These are phyloP conservation scores for Globisporangium uncinulatum DNA, from an alignment of 352 stramenopile genomes.

Conservation along the genomic window DNA sequence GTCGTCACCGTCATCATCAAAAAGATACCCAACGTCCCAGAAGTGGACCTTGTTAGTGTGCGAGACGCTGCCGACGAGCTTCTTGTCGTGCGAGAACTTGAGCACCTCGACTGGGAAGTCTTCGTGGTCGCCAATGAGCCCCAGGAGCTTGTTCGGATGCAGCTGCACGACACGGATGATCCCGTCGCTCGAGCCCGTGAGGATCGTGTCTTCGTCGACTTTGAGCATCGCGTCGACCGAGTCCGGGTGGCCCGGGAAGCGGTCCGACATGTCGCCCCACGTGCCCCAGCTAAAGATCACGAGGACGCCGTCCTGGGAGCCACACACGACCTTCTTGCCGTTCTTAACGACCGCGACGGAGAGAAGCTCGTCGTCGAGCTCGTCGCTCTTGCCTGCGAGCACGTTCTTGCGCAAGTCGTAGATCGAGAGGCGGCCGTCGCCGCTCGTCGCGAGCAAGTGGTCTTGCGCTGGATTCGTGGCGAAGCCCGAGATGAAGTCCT, in stretches of 20 bases:
- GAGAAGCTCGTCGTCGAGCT: constrained; percentile 77
- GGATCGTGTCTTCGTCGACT: constrained; percentile 95
- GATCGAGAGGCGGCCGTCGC: constrained; percentile 88
- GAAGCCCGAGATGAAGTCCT: constrained; percentile 94
- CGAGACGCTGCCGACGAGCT: constrained; percentile 90
- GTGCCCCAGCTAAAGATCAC: constrained; percentile 94
- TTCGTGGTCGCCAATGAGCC: constrained; percentile 94
- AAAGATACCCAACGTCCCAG: constrained; percentile 93
- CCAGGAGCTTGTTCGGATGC: constrained; percentile 94
- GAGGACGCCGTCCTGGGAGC: constrained; percentile 93
- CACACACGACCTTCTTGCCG: constrained; percentile 92
- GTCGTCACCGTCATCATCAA: constrained; percentile 83
- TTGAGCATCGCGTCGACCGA: constrained; percentile 94
- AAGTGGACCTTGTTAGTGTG: constrained; percentile 94
- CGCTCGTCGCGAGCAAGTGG: constrained; percentile 86
- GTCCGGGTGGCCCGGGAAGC: constrained; percentile 93
- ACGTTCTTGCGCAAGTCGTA: constrained; percentile 90
- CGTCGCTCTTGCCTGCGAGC: constrained; percentile 75
- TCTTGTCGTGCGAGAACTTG: constrained; percentile 83
- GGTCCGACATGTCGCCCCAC: constrained; percentile 96
- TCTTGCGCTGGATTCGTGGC: constrained; percentile 74
- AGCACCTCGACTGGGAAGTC: constrained; percentile 94
- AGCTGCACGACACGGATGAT: constrained; percentile 94
- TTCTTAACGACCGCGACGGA: constrained; percentile 81
- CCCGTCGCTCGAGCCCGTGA: constrained; percentile 95